Evolutionary conservation across 2,329 filamentous ascomycete species (phyloP), one percentile per base, ranked within the genome.

Genomic region (Byssochlamys sp.): DNA sequence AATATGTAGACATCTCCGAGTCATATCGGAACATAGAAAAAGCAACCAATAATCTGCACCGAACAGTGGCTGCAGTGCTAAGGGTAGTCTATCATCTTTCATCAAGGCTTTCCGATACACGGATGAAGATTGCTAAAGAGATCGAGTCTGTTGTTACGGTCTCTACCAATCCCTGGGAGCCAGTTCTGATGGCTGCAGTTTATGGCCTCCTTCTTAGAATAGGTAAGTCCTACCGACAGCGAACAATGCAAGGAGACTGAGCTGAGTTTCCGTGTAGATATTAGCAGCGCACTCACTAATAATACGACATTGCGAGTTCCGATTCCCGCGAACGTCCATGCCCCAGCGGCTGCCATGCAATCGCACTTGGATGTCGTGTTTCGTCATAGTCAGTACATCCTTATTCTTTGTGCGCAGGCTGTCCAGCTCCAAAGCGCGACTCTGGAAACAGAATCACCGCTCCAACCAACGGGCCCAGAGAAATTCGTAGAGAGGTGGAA

Each of bases 191-290:
- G n/a, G 64, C 67, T 3, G 62, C 64, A 6, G 59, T 66, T 6
- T 70, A 69, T 56, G 70, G 68, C 66, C 57, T 69, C 52, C 62
- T 65, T 53, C 24, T 67, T 51, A 62, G 69, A 53, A 54, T 69
- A 27, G 67, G 68, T 70, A 63, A 31, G 64, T 60, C 6, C n/a
- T 7, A n/a, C 4, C 5, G 24, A 45, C 4, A 19, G 7, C n/a
- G n/a, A 45, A 19, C 3, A 14, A 19, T 6, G 14, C 5, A 6
- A 6, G n/a, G 3, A 45, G n/a, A 14, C 35, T 45, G n/a, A 45
- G 4, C 2, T n/a, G 7, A 4, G 35, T 7, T 5, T 2, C n/a
- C n/a, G n/a, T n/a, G 6, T 19, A 45, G 35, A 45, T 2, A n/a
- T 45, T 14, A 45, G 35, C 35, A 45, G 4, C n/a, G 35, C 35